A percentile compares a stretch with the other conserved stretches of the same genome.
Conservation (phyloP, 2,329 filamentous ascomycete genomes). For the Colletotrichum tamarilloi region DNA sequence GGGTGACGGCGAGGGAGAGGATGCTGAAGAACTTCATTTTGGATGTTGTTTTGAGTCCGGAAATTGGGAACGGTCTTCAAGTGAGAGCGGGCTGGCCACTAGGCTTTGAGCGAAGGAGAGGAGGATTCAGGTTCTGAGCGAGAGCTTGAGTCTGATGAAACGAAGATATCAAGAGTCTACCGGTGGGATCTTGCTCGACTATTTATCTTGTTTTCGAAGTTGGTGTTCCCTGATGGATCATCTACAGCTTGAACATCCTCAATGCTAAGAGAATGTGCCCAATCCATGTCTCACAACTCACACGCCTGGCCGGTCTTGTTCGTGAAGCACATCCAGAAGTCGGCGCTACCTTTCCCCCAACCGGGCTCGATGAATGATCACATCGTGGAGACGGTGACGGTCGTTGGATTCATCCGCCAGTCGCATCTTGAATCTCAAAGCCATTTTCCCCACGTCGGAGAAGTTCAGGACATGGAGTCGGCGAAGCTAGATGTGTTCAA, state of each 20-base stretch:
- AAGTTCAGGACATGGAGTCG: not conserved
- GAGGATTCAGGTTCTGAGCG: slow-evolving; percentile 10
- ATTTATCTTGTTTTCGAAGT: slow-evolving; percentile 15
- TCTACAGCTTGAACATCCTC: not conserved
- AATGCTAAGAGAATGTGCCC: not conserved
- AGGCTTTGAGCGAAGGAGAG: slow-evolving; percentile 17
- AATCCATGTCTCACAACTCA: not conserved
- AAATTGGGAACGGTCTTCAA: not conserved
- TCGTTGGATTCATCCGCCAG: slow-evolving; percentile 18
- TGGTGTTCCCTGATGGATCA: not conserved
- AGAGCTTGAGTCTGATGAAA: slow-evolving; percentile 22
- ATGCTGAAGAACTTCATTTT: slow-evolving; percentile 40
- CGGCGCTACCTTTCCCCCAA: not conserved
- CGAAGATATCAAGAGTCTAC: not conserved
- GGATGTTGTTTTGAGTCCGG: not conserved
- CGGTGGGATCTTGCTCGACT: not conserved
- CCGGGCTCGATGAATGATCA: not conserved
- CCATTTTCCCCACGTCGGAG: not conserved
- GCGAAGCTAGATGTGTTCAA: not conserved
- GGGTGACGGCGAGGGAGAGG: slow-evolving; percentile 32
- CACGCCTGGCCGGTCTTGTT: not conserved
- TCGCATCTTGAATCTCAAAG: slow-evolving; percentile 21
- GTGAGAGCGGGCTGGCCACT: slow-evolving; percentile 1
- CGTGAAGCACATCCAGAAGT: slow-evolving; percentile 3
- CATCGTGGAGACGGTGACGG: not conserved